Base-by-base conservation (phyloP, 768 basidiomycete species). In the Steccherinum ochraceum region DNA sequence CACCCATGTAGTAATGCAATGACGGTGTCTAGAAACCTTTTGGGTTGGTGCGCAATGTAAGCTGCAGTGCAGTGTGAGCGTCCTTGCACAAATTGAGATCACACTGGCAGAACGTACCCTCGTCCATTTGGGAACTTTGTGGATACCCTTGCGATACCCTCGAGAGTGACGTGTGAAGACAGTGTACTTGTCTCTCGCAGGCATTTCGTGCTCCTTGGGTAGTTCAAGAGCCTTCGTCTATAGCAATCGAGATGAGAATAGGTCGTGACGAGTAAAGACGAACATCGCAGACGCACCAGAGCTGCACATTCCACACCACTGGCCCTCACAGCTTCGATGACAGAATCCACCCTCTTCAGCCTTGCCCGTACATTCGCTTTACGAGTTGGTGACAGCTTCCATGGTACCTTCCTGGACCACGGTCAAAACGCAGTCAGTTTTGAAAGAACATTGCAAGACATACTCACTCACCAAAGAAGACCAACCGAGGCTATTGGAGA, bases 81-180 rank as follows among this genome's bases (percentile, higher is more conserved):
- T 24, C 13, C 23, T 12, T 21, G 12, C 13, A 47, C 24, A 19
- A 20, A 12, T 2, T 1, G 30, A 13, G n/a, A 26, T 24, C 18
- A 30, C 13, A 24, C 16, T 26, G 18, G 40, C 2, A 40, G 23
- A 23, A 71, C 86, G 53, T 57, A 94, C 93, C 68, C 91, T 78
- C 46, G 94, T 96, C 82, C 86, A 97, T 64, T 96, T 95, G n/a
- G 94, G 94, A 23, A 95, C 89, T 62, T 94, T 94, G 71, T 98
- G 94, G 45, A 96, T 92, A 21, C 91, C 89, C 61, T 97, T 97
- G 41, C 95, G 74, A 68, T 95, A 99, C 4, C 89, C 87, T 52
- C 67, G 74, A 1, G 72, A 71, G 39, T 78, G 81, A 3, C 79
- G 73, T 35, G 79, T 81, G 69, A 93, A 98, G 18, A 88, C 81